Base-by-base conservation (phyloP, 768 basidiomycete species). In the Clavulina sp. region DNA sequence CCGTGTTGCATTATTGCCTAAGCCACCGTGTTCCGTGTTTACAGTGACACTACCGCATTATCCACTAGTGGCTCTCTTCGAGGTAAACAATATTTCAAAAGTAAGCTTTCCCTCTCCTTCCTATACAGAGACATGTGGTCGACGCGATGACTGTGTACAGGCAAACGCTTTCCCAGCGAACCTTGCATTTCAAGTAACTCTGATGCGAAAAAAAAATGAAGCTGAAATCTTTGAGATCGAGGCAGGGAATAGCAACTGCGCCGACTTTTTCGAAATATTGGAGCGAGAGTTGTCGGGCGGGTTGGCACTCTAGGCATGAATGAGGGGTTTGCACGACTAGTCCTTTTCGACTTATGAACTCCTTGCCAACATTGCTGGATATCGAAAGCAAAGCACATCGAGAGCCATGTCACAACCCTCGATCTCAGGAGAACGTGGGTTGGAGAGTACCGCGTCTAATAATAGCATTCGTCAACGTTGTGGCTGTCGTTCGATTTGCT, bases 251-350 rank as follows among this genome's bases (percentile, higher is more conserved):
- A 88, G 93, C 60, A 93, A 99, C 64, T 67, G 97, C 43, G 77
- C 85, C 26, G 88, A 96, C 96, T 99, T 61, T 97, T 99, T 73
- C 77, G 85, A 48, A 92, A 97, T 66, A 69, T 99, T 43, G 93
- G 92, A 41, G 92, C 89, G 16, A 72, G 97, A 43, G 92, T 99
- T 1, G 77, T 80, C 54, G 87, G 95, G 62, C 95, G 97, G 64
- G 92, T 92, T 9, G 76, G 77, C 48, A 87, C 96, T 84, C 69
- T 99, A 49, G 92, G 93, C 92, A 57, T 48, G 81, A 68, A 23
- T 9, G 2, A 33, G 54, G 21, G 18, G 32, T 6, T 29, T 3
- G n/a, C n/a, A n/a, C n/a, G n/a, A n/a, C 23, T 5, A 5, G 9
- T 36, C 5, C 38, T 24, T 7, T 4, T 36, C 30, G 36, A 36